Conservation (phyloP, 2,329 filamentous ascomycete genomes). For the Lecanoromycetidae sp. region DNA sequence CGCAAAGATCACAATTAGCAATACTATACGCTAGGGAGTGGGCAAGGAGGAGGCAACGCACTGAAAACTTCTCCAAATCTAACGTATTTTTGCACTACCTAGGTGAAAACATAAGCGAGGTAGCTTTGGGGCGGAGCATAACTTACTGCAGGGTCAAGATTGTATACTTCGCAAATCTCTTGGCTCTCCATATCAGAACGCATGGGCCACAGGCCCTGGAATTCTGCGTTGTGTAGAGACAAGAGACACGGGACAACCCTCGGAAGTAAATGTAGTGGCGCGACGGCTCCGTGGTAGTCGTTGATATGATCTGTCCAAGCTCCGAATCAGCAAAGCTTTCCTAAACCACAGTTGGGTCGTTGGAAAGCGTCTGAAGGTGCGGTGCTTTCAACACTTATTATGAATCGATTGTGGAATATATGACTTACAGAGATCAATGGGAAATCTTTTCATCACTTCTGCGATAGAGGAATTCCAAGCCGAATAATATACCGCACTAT, state of each 20-base stretch:
- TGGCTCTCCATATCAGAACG: conserved; percentile 47
- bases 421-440: conserved; percentile 49
- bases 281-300: conserved; percentile 52
- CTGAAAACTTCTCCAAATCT: conserved; percentile 60
- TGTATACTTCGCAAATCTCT: conserved; percentile 55
- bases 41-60: too few relatives aligned
- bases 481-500: conserved; percentile 56
- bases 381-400: too few relatives aligned
- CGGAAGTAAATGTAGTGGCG: conserved; percentile 53
- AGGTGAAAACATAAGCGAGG: too few relatives aligned
- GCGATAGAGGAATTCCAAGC: conserved; percentile 61
- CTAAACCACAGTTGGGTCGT: too few relatives aligned
- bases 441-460: conserved; percentile 49
- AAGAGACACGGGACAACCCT: conserved; percentile 49
- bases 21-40: too few relatives aligned
- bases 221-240: conserved; percentile 57
- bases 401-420: too few relatives aligned
- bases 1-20: conserved; percentile 57
- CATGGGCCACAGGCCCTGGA: conserved; percentile 59
- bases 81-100: conserved; percentile 49
- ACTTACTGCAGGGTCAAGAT: conserved; percentile 44
- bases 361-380: too few relatives aligned
- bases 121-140: too few relatives aligned
- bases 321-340: too few relatives aligned
- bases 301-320: conserved; percentile 59